phyloP scores from a whole-genome alignment of 805 yeast species.

The Ogataea ramenticola region DNA sequence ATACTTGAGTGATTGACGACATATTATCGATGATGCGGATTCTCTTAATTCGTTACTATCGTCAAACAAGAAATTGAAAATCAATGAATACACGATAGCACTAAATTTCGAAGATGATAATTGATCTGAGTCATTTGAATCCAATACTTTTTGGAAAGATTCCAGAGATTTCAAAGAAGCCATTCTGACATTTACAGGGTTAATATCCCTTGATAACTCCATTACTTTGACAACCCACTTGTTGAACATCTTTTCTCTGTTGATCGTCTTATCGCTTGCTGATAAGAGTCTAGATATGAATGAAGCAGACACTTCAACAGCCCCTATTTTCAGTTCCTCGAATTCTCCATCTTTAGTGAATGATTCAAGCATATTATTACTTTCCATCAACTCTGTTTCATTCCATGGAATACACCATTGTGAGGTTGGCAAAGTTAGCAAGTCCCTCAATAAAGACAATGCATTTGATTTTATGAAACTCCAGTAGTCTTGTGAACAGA shows the following conservation, averaged over 20 bases:
- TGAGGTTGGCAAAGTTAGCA: slow-evolving; percentile 8
- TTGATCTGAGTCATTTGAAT: slow-evolving; percentile 3
- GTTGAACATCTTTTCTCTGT: slow-evolving; percentile 9
- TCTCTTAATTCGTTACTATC: slow-evolving; percentile 60
- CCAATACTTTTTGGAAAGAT: slow-evolving; percentile 16
- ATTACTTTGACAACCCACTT: slow-evolving; percentile 23
- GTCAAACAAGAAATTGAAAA: slow-evolving; percentile 43
- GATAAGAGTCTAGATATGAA: slow-evolving; percentile 17
- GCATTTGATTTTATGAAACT: slow-evolving; percentile 37
- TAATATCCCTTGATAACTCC: slow-evolving; percentile 31
- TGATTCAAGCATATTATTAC: slow-evolving; percentile 23
- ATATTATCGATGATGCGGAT: slow-evolving; percentile 31
- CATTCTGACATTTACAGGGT: slow-evolving; percentile 37
- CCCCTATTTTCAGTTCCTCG: slow-evolving; percentile 40
- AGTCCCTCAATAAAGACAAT: slow-evolving; percentile 25
- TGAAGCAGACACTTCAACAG: slow-evolving; percentile 47
- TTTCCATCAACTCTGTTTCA: slow-evolving; percentile 5
- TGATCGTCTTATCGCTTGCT: not conserved
- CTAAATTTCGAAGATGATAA: not conserved
- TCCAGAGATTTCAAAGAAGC: slow-evolving; percentile 38
- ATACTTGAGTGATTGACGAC: slow-evolving; percentile 3
- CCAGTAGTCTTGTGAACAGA: slow-evolving; percentile 27
- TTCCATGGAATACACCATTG: no score
- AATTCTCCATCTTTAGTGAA: slow-evolving; percentile 26
- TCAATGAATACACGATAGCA: slow-evolving; percentile 8